Conservation (phyloP, 2,329 filamentous ascomycete species). For the Furcasterigmium furcatum region DNA sequence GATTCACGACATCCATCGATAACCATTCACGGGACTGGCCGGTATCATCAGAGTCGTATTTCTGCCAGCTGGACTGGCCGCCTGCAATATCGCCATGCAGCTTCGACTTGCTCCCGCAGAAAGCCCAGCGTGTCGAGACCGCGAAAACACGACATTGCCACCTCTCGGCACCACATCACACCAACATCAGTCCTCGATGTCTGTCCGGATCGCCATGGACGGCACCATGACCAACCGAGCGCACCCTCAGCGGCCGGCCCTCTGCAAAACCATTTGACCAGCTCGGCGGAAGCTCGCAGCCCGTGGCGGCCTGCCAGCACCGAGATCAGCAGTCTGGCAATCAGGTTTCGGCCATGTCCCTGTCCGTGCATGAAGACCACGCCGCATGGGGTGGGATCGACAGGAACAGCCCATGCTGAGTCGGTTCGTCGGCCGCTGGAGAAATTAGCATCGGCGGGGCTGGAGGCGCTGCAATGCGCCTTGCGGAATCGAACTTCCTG, state of each 20-base stretch:
- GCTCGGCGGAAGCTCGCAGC: background rate
- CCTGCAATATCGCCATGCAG: too few relatives aligned
- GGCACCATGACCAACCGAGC: background rate
- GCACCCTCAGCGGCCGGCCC: background rate
- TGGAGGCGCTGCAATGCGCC: background rate
- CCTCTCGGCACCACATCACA: background rate
- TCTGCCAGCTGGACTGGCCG: too few relatives aligned
- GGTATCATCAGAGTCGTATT: too few relatives aligned
- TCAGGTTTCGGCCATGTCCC: background rate
- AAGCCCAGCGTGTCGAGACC: too few relatives aligned
- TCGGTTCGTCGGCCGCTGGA: constrained; percentile 1
- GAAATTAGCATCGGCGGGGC: background rate
- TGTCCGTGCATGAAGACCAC: background rate
- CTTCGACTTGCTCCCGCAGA: too few relatives aligned
- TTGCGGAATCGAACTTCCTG: background rate
- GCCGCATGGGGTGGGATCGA: constrained; percentile 1
- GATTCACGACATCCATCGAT: too few relatives aligned
- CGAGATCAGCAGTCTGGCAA: background rate
- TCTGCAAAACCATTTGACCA: background rate
- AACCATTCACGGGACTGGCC: too few relatives aligned
- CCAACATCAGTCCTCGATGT: too few relatives aligned
- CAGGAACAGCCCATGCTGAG: constrained; percentile 1
- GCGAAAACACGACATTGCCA: background rate
- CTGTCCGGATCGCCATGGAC: background rate
- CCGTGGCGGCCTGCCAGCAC: background rate